Percentiles rank a stretch among this genome's conserved stretches.
phyloP scores from a whole-genome alignment of 495 filamentous ascomycete genomes.

The Penicillium cosmopolitanum region DNA sequence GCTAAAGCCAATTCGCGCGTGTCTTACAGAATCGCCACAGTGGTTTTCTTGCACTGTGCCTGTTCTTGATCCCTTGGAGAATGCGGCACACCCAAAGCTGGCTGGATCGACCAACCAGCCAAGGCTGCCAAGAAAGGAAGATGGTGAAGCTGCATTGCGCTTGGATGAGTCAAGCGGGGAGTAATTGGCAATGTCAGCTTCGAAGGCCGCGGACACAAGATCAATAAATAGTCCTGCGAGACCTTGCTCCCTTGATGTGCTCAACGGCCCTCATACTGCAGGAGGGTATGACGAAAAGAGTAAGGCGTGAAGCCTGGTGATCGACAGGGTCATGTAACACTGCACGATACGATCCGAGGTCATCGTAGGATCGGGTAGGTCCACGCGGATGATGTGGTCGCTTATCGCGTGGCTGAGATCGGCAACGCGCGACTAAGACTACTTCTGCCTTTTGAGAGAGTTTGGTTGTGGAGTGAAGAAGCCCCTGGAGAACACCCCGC shows the following conservation, averaged over 20 bases:
- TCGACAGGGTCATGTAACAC: conserved; percentile 23
- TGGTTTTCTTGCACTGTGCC: conserved; percentile 41
- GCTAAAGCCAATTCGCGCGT: not conserved
- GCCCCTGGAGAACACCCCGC: conserved; percentile 9
- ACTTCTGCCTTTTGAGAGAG: not conserved
- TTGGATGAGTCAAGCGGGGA: not conserved
- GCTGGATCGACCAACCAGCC: conserved; percentile 23
- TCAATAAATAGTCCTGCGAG: conserved; percentile 14
- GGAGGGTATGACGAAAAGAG: not conserved
- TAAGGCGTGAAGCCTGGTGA: conserved; percentile 8
- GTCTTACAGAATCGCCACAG: conserved; percentile 42
- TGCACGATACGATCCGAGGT: conserved; percentile 13
- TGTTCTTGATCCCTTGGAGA: conserved; percentile 15
- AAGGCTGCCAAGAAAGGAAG: conserved; percentile 25
- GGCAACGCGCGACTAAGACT: not conserved
- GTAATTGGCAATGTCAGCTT: not conserved
- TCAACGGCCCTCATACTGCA: not conserved
- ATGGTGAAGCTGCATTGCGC: conserved; percentile 22
- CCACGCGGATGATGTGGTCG: conserved; percentile 9
- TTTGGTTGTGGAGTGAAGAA: not conserved
- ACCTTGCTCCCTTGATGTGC: not conserved
- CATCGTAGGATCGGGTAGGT: conserved; percentile 19
- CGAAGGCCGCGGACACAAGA: not conserved
- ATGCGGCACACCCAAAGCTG: conserved; percentile 26
- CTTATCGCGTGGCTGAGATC: conserved; percentile 1